Percentiles rank a stretch among this genome's conserved stretches.
phyloP scores from a whole-genome alignment of 1,139 yeast genomes.

The Suzukiozyma palmioleophila region DNA sequence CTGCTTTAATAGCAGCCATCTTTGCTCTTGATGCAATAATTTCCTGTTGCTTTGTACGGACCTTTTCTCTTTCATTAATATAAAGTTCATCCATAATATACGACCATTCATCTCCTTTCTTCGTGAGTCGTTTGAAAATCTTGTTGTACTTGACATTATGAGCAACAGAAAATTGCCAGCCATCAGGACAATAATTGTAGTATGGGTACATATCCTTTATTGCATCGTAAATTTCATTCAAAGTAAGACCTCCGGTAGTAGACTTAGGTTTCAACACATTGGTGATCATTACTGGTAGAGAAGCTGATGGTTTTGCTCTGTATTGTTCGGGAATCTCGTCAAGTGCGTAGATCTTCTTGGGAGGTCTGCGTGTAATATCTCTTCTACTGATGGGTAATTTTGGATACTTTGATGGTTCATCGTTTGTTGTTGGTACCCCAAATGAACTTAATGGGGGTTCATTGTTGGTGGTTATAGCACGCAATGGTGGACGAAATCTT shows the following conservation, averaged over 20 bases:
- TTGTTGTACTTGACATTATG: conserved; percentile 85
- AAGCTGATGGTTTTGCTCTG: conserved; percentile 74
- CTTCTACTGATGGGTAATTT: conserved; percentile 42
- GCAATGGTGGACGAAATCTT: conserved; percentile 14
- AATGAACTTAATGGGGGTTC: conserved; percentile 21
- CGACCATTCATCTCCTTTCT: conserved; percentile 71
- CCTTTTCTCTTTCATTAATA: conserved; percentile 74
- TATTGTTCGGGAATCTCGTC: conserved; percentile 87
- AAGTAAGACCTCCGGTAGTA: conserved; percentile 58
- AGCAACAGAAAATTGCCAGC: conserved; percentile 94
- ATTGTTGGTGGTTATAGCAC: conserved; percentile 24
- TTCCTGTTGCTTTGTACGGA: conserved; percentile 65
- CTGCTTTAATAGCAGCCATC: conserved; percentile 51
- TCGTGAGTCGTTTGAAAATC: conserved; percentile 68
- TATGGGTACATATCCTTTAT: conserved; percentile 87
- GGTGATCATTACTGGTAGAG: conserved; percentile 76
- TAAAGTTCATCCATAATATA: conserved; percentile 89
- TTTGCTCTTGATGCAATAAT: conserved; percentile 54
- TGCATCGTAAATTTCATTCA: conserved; percentile 81
- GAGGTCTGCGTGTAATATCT: conserved; percentile 31
- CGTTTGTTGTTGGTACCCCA: conserved; percentile 32
- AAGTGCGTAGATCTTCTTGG: conserved; percentile 56
- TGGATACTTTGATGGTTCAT: conserved; percentile 34
- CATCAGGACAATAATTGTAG: conserved; percentile 89
- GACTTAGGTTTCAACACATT: conserved; percentile 68